Percentiles rank a stretch among this genome's conserved stretches.
Conservation (phyloP, 2,329 filamentous ascomycete species). For the Biscogniauxia mediterranea region DNA sequence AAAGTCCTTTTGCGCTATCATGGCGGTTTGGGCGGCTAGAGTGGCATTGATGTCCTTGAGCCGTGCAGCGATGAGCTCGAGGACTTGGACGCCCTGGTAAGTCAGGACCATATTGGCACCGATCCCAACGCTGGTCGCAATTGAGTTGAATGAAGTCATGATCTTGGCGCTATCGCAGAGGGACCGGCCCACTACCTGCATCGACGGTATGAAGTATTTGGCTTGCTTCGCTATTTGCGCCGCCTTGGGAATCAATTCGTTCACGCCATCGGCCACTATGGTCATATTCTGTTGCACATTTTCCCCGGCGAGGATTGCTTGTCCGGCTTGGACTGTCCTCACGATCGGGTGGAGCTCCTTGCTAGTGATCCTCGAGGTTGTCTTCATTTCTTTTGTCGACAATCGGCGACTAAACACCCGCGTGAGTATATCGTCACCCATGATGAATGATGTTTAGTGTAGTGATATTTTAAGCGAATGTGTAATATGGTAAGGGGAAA, state of each 20-base stretch:
- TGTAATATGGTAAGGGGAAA: neutral
- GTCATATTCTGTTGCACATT: conserved; percentile 1
- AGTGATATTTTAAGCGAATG: neutral
- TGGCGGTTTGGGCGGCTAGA: conserved; percentile 36
- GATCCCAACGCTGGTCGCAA: conserved; percentile 32
- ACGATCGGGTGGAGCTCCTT: conserved; percentile 1
- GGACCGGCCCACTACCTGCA: conserved; percentile 37
- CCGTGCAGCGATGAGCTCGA: conserved; percentile 36
- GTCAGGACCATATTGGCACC: conserved; percentile 36
- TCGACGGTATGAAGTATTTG: conserved; percentile 30
- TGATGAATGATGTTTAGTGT: neutral
- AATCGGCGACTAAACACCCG: neutral
- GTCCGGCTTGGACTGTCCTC: conserved; percentile 5
- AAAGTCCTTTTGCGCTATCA: conserved; percentile 38
- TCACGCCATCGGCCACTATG: neutral
- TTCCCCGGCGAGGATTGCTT: neutral
- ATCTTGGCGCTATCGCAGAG: conserved; percentile 34
- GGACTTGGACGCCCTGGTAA: conserved; percentile 36
- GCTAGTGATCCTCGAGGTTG: neutral
- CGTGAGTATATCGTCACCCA: neutral
- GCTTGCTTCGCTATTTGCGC: conserved; percentile 4
- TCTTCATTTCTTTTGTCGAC: neutral
- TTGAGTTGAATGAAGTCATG: conserved; percentile 31
- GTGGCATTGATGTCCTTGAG: conserved; percentile 35
- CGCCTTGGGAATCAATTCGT: neutral